Conservation (phyloP, 768 basidiomycete species). For the Pisolithus tinctorius region DNA sequence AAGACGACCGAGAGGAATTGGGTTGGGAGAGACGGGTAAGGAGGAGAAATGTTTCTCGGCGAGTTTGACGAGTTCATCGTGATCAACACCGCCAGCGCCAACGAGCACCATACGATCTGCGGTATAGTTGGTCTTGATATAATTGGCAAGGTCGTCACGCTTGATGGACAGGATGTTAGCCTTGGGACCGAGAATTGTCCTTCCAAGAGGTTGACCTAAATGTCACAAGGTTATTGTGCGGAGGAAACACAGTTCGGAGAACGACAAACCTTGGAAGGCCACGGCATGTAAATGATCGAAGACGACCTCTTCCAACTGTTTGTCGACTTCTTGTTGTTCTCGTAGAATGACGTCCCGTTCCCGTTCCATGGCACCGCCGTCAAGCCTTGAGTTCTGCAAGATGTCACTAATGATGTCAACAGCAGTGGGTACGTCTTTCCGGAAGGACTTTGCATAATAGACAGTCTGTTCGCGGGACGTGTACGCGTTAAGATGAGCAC, state of each 20-base stretch:
- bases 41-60: constrained; percentile 90
- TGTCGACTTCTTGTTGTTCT: constrained; percentile 98
- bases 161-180: constrained; percentile 93
- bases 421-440: constrained; percentile 83
- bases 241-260: constrained; percentile 1
- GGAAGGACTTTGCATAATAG: constrained; percentile 98
- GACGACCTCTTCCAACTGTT: constrained; percentile 96
- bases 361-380: constrained; percentile 79
- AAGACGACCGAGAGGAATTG: constrained; percentile 80
- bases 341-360: constrained; percentile 95
- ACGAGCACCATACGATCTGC: constrained; percentile 99
- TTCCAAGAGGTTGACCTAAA: constrained; percentile 87
- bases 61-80: constrained; percentile 86
- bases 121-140: constrained; percentile 98
- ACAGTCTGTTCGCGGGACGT: constrained; percentile 99
- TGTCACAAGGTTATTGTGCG: constrained; percentile 4
- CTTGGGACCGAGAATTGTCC: constrained; percentile 96
- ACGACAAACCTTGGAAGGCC: constrained; percentile 83
- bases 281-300: constrained; percentile 97
- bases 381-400: constrained; percentile 93
- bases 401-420: constrained; percentile 99
- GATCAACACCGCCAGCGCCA: constrained; percentile 92
- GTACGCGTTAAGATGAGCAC: constrained; percentile 96
- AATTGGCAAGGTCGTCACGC: constrained; percentile 78
- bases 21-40: constrained; percentile 81